A percentile compares a stretch with the other conserved stretches of the same genome.
Conservation (phyloP, 116 monocot genomes). For the Papilionanthe hybrid region DNA sequence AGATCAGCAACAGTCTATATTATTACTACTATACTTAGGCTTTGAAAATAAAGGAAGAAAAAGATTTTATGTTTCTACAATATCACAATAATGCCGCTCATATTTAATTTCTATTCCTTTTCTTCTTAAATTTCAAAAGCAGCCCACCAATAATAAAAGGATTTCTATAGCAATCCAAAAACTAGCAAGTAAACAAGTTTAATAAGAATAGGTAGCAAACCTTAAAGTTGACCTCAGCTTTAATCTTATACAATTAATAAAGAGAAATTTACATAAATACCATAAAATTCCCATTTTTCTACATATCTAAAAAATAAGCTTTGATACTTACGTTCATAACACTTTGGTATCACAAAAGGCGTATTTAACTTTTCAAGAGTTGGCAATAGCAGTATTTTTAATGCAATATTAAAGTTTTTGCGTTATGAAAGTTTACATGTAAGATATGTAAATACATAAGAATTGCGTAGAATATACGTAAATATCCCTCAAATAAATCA, state of each 20-base stretch:
- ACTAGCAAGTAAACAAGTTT: neutral
- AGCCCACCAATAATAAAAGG: neutral
- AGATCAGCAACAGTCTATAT: slow-evolving; percentile 23
- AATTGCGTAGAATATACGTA: too few relatives aligned
- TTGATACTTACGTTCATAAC: too few relatives aligned
- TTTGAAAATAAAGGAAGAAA: neutral
- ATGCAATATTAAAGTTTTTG: too few relatives aligned
- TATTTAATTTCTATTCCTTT: neutral
- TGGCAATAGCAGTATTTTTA: too few relatives aligned
- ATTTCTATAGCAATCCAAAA: neutral
- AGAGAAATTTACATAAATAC: too few relatives aligned
- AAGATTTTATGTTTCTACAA: neutral
- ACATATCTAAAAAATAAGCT: too few relatives aligned
- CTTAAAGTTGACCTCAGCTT: neutral
- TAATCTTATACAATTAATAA: neutral
- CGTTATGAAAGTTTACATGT: too few relatives aligned
- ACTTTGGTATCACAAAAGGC: too few relatives aligned
- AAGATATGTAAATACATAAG: too few relatives aligned
- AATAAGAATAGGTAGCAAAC: neutral
- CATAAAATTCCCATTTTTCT: too few relatives aligned
- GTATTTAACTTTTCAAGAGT: too few relatives aligned
- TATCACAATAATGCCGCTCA: neutral
- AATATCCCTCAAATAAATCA: neutral
- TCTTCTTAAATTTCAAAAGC: neutral
- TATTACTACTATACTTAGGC: neutral